phyloP scores from a whole-genome alignment of 768 basidiomycete genomes.

The Rhodotorula kratochvilovae region DNA sequence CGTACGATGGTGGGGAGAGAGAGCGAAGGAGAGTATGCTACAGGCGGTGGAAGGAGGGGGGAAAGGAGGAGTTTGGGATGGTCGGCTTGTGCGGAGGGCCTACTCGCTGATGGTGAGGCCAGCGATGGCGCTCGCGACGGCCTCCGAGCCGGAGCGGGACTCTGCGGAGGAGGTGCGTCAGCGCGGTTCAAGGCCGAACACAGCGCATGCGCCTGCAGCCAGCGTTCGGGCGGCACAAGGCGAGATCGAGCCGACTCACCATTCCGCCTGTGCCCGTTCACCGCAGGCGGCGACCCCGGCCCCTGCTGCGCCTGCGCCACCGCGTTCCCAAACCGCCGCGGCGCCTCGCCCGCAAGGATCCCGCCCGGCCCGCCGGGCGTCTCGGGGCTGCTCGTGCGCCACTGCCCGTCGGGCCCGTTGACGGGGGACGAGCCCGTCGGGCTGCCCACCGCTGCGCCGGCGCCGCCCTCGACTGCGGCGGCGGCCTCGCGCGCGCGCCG shows the following conservation, averaged over 20 bases:
- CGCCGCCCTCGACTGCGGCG: neutral
- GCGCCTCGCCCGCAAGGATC: slow-evolving; percentile 25
- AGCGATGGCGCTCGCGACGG: slow-evolving; percentile 2
- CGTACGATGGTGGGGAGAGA: neutral
- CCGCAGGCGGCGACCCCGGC: too few relatives aligned
- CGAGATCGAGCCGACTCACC: neutral
- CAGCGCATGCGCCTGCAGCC: too few relatives aligned
- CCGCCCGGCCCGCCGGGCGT: slow-evolving; percentile 18
- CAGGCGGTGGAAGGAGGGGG: neutral
- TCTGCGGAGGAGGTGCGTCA: neutral
- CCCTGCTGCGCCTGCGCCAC: neutral
- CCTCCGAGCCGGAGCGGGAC: slow-evolving; percentile 1
- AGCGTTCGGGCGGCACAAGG: too few relatives aligned
- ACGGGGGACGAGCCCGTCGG: neutral
- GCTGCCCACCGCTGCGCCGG: neutral
- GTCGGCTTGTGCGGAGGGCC: too few relatives aligned
- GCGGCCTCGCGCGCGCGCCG: neutral
- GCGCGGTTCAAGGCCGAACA: too few relatives aligned
- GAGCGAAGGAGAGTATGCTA: neutral
- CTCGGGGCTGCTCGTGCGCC: slow-evolving; percentile 11
- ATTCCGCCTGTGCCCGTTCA: neutral
- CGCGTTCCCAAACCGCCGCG: slow-evolving; percentile 19
- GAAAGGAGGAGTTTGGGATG: neutral
- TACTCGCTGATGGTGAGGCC: slow-evolving; percentile 9
- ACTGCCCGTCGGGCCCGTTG: neutral